phyloP scores from a whole-genome alignment of 148 eudicot species.

The Chenopodium album region DNA sequence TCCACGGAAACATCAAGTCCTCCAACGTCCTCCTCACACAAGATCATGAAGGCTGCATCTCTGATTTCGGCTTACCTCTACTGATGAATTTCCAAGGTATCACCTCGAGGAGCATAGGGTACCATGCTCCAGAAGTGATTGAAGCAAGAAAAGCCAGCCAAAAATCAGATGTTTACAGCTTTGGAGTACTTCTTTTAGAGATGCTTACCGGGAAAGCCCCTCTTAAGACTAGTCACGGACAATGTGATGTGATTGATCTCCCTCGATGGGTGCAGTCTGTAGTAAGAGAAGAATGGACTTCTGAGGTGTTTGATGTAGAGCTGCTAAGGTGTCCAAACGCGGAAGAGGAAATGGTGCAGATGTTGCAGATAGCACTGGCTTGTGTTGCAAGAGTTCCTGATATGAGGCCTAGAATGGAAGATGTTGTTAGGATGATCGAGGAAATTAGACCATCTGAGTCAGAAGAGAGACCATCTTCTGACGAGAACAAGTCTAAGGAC shows the following conservation, averaged over 20 bases:
- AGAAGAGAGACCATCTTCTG: conserved; percentile 56
- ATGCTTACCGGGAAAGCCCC: conserved; percentile 81
- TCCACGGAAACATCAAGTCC: conserved; percentile 87
- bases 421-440: conserved; percentile 79
- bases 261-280: conserved; percentile 96
- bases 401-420: conserved; percentile 65
- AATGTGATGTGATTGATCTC: conserved; percentile 62
- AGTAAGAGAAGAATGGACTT: conserved; percentile 94
- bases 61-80: conserved; percentile 67
- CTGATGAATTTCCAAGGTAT: conserved; percentile 44
- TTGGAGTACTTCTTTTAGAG: conserved; percentile 79
- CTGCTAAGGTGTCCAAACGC: conserved; percentile 46
- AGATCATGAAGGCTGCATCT: conserved; percentile 51
- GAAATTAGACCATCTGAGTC: conserved; percentile 52
- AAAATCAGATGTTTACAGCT: conserved; percentile 93
- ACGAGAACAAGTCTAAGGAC: conserved; percentile 68
- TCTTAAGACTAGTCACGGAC: conserved; percentile 50
- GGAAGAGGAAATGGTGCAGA: conserved; percentile 93
- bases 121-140: conserved; percentile 76
- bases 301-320: conserved; percentile 86
- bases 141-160: conserved; percentile 63
- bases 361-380: conserved; percentile 82
- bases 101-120: conserved; percentile 59
- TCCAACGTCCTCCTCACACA: conserved; percentile 74
- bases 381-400: conserved; percentile 68